Conservation (phyloP, 495 filamentous ascomycete species). For the Penicillium alfredii region DNA sequence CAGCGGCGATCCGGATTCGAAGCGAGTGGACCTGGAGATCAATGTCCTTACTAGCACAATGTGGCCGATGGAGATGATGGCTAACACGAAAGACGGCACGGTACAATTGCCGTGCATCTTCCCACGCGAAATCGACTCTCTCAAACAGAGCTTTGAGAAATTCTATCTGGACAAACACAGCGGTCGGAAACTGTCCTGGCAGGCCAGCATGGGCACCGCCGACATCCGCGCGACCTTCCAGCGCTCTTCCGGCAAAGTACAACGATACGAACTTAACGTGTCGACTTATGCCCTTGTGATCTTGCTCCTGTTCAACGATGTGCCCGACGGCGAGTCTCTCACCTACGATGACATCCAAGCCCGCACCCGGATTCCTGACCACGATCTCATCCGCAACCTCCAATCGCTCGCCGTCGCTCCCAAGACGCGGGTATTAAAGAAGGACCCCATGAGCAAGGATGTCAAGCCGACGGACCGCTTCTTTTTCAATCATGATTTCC, state of each 20-base stretch:
- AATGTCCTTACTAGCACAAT: conserved; percentile 86
- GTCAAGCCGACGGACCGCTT: conserved; percentile 78
- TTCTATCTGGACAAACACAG: conserved; percentile 86
- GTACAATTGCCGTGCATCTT: conserved; percentile 54
- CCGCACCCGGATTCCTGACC: conserved; percentile 70
- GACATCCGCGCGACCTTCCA: conserved; percentile 79
- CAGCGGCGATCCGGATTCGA: conserved; percentile 58
- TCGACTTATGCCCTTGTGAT: conserved; percentile 91
- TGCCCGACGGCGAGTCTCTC: conserved; percentile 56
- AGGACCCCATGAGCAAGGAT: conserved; percentile 76
- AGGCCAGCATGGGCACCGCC: conserved; percentile 71
- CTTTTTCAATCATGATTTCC: conserved; percentile 77
- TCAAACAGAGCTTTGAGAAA: conserved; percentile 82
- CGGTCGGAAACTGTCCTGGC: conserved; percentile 84
- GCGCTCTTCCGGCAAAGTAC: conserved; percentile 63
- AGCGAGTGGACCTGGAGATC: conserved; percentile 70
- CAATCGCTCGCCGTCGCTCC: conserved; percentile 81
- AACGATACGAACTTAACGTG: conserved; percentile 84
- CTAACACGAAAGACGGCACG: conserved; percentile 49
- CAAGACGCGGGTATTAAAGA: conserved; percentile 74
- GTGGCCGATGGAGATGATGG: conserved; percentile 88
- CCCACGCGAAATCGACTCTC: conserved; percentile 65
- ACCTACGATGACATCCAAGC: conserved; percentile 82
- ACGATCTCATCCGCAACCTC: conserved; percentile 75
- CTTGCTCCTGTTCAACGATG: conserved; percentile 80